Percentiles rank a stretch among this genome's conserved stretches.
These are phyloP conservation scores for Babesia gibsoni DNA, from an alignment of 169 alveolate species.

Conservation along the genomic window DNA sequence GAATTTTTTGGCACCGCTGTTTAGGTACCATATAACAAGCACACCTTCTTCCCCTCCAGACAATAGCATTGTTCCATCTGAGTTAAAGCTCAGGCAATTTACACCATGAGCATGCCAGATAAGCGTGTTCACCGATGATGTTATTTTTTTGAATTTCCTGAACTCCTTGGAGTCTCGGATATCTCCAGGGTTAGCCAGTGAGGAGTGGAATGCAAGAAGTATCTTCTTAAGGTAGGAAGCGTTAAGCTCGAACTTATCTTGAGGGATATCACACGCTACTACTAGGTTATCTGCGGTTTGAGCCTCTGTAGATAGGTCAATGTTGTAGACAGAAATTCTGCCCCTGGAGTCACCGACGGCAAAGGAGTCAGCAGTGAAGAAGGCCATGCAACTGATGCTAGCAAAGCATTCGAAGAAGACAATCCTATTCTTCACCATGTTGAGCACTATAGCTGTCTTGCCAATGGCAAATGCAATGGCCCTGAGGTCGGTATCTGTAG, in stretches of 20 bases:
- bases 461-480: slow-evolving; percentile 31
- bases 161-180: not conserved
- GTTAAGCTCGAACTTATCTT: slow-evolving; percentile 9
- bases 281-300: slow-evolving; percentile 2
- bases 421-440: not conserved
- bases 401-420: slow-evolving; percentile 32
- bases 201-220: slow-evolving; percentile 21
- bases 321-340: slow-evolving; percentile 12
- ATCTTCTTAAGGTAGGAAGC: slow-evolving; percentile 7
- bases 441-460: slow-evolving; percentile 18
- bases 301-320: slow-evolving; percentile 5
- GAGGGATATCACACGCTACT: slow-evolving; percentile 28
- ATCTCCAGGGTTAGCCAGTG: not conserved
- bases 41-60: slow-evolving; percentile 67
- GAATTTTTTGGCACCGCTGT: slow-evolving; percentile 35
- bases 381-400: slow-evolving; percentile 32
- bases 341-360: slow-evolving; percentile 58
- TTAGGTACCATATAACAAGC: slow-evolving; percentile 57
- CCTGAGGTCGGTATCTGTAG: slow-evolving; percentile 18
- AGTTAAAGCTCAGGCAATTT: slow-evolving; percentile 40
- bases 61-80: slow-evolving; percentile 28
- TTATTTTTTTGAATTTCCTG: not conserved
- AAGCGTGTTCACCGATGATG: not conserved
- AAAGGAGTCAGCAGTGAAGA: not conserved
- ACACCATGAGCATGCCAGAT: slow-evolving; percentile 66